phyloP scores from a whole-genome alignment of 2,329 filamentous ascomycete genomes.

The Pseudocercospora fuligena region DNA sequence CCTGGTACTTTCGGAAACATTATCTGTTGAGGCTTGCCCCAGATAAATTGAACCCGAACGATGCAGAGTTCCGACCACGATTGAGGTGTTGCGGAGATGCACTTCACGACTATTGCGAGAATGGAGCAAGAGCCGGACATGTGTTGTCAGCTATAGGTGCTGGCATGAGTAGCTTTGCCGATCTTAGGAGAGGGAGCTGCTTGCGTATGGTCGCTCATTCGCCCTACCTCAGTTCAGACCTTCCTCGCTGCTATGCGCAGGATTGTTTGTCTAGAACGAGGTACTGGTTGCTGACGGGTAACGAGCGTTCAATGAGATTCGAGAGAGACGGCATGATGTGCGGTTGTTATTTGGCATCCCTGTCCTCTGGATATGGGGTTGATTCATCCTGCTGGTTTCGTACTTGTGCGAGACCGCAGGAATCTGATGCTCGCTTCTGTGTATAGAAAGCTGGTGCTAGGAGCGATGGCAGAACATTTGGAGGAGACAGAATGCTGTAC shows the following conservation, averaged over 20 bases:
- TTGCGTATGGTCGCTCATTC: constrained; percentile 43
- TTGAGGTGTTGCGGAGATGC: constrained; percentile 38
- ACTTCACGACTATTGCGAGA: constrained; percentile 20
- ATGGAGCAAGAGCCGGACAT: constrained; percentile 41
- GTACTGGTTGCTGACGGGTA: constrained; percentile 32
- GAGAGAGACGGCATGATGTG: constrained; percentile 39
- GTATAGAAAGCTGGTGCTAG: constrained; percentile 6
- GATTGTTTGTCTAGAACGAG: constrained; percentile 25
- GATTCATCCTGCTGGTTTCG: constrained; percentile 30
- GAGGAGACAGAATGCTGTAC: constrained; percentile 30
- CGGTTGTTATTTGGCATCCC: constrained; percentile 41
- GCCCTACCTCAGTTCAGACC: constrained; percentile 33
- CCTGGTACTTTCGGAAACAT: constrained; percentile 33
- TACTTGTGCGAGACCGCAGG: constrained; percentile 18
- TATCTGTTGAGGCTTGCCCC: constrained; percentile 41
- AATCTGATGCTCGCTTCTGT: constrained; percentile 26
- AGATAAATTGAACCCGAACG: constrained; percentile 21
- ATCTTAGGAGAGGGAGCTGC: constrained; percentile 40
- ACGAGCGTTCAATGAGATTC: constrained; percentile 34
- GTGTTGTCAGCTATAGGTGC: constrained; percentile 38
- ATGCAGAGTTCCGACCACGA: constrained; percentile 35
- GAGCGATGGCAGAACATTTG: constrained; percentile 3
- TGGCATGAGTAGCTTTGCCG: constrained; percentile 40
- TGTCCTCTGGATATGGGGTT: constrained; percentile 42
- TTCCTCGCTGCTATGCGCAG: constrained; percentile 32